Conservation (phyloP, 768 basidiomycete species). For the Pseudohyphozyma bogoriensis region DNA sequence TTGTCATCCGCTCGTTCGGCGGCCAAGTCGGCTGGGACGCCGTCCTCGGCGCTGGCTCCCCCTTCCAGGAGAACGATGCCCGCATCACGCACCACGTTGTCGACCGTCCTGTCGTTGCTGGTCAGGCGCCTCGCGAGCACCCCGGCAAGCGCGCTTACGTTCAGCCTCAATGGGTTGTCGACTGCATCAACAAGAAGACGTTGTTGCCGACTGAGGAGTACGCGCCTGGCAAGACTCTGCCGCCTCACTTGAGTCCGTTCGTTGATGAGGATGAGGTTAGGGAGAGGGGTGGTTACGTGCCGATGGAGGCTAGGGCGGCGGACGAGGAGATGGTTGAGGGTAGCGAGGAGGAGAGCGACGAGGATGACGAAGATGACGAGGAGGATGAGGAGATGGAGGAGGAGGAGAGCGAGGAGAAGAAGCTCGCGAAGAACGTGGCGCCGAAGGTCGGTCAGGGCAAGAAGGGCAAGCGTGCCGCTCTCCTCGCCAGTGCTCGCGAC, state of each 20-base stretch:
- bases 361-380: conserved; percentile 35
- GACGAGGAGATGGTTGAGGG: conserved; percentile 39
- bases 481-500: conserved; percentile 39
- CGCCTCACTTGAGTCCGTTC: conserved; percentile 93
- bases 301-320: conserved; percentile 51
- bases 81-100: conserved; percentile 91
- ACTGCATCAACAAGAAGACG: conserved; percentile 81
- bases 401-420: conserved; percentile 34
- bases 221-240: conserved; percentile 70
- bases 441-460: conserved; percentile 12
- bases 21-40: conserved; percentile 82
- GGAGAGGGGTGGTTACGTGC: conserved; percentile 34
- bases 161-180: conserved; percentile 96
- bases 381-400: conserved; percentile 39
- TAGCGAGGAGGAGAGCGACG: conserved; percentile 35
- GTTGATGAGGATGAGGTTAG: conserved; percentile 53
- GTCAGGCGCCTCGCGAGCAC: conserved; percentile 29
- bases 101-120: conserved; percentile 58
- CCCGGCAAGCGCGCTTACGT: conserved; percentile 64
- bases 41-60: conserved; percentile 66
- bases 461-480: conserved; percentile 31
- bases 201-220: conserved; percentile 78
- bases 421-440: conserved; percentile 31
- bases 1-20: conserved; percentile 81
- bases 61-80: conserved; percentile 59